Base-by-base conservation (phyloP, 768 basidiomycete species). In the Plicaturopsis crispa region DNA sequence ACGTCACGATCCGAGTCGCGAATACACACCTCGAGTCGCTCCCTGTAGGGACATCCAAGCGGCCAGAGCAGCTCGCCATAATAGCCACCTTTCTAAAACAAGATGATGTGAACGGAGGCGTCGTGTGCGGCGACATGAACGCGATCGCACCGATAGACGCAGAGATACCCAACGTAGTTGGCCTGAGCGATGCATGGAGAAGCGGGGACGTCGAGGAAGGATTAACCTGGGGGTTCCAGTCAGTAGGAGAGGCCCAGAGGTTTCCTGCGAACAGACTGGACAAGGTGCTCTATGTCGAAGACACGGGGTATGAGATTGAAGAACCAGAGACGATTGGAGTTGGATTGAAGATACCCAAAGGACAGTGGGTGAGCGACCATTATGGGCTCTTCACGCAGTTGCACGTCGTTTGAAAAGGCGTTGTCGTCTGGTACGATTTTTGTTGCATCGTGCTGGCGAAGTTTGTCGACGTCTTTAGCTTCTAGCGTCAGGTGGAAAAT, bases 21-120 rank as follows among this genome's bases (percentile, higher is more conserved):
- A 87, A 86, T 53, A 84, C 83, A 18, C 84, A 88, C 50, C 62
- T 88, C 35, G 85, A 88, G 57, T 82, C 81, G 8, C 50, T 80
- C 36, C 61, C 65, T 0, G 12, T 36, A 1, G 80, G 78, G 12
- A 40, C n/a, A 44, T 46, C 16, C 26, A 41, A 6, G 59, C 66
- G 43, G n/a, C 57, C 71, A 11, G 54, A 54, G 36, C 84, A 87
- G 59, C 44, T 86, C 48, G 55, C 57, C 24, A 56, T 76, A 31
- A 66, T 80, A 36, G 63, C 71, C 11, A 59, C 67, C 17, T 54
- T 74, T 51, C 50, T 86, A 48, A 66, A 62, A 49, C 66, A 68
- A 41, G 55, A 61, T 14, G 52, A 49, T 1, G 52, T 80, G 12
- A 56, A 66, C 18, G 80, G 77, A 2, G 84, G 81, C 0, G 46